Conservation (phyloP, 192 early-diverging fungal species). For the Coemansia sp. region DNA sequence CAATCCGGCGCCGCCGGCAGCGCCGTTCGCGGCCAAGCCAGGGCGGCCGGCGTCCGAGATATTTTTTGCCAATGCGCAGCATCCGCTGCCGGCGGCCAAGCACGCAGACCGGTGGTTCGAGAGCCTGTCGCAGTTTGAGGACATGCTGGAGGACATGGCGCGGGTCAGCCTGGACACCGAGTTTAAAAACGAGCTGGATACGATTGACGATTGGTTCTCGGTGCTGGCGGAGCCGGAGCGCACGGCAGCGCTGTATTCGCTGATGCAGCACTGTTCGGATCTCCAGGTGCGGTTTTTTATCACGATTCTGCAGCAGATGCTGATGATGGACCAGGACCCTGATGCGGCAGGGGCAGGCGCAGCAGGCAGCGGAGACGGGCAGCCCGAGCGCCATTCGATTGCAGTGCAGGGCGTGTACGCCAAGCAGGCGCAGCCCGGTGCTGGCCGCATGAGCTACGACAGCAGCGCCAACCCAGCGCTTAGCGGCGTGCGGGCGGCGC, state of each 20-base stretch:
- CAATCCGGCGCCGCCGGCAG: conserved; percentile 24
- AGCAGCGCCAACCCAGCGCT: conserved; percentile 12
- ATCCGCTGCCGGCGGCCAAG: conserved; percentile 42
- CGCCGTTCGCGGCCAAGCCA: conserved; percentile 32
- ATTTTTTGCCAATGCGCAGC: conserved; percentile 52
- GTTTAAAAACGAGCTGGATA: conserved; percentile 87
- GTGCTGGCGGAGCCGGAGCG: conserved; percentile 87
- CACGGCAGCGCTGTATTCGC: conserved; percentile 87
- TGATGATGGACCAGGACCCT: conserved; percentile 73
- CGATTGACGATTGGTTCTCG: conserved; percentile 94
- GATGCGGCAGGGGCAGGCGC: conserved; percentile 43
- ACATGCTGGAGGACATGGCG: conserved; percentile 90
- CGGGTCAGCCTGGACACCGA: conserved; percentile 73
- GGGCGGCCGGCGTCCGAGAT: conserved; percentile 46
- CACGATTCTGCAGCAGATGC: conserved; percentile 89
- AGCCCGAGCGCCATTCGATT: conserved; percentile 46
- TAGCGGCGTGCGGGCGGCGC: conserved; percentile 4
- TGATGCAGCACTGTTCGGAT: conserved; percentile 85
- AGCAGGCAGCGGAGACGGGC: not conserved
- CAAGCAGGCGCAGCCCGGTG: conserved; percentile 14
- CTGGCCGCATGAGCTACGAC: conserved; percentile 37
- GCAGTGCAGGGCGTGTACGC: conserved; percentile 39
- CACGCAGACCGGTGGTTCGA: conserved; percentile 85
- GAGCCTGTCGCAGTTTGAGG: conserved; percentile 87
- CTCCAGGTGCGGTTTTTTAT: conserved; percentile 95